Evolutionary conservation across 345 rosid genomes (phyloP).

Genomic region (Rhizophora apiculata): DNA sequence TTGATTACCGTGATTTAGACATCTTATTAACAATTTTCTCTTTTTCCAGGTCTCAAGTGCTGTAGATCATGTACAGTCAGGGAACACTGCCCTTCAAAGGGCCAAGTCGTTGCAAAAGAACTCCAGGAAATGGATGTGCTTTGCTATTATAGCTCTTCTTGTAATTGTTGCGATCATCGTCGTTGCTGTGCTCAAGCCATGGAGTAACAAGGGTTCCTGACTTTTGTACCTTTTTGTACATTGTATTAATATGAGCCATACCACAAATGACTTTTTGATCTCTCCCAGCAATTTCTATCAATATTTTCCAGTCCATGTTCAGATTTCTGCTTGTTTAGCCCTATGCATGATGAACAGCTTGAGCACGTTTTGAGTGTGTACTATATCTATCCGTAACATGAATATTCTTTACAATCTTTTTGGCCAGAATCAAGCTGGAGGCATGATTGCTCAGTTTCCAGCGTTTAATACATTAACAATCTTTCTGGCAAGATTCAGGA

Average conservation of each 20-base stretch:
- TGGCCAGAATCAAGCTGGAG: no score
- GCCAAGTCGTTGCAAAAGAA: conserved; percentile 73
- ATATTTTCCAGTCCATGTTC: conserved; percentile 6
- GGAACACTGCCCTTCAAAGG: conserved; percentile 63
- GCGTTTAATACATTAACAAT: no score
- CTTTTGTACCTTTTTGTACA: conserved; percentile 19
- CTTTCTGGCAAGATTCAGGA: no score
- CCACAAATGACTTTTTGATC: conserved; percentile 8
- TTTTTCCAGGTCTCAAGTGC: conserved; percentile 30
- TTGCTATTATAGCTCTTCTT: conserved; percentile 70
- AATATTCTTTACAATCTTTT: no score
- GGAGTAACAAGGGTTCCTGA: conserved; percentile 72
- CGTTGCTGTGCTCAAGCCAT: conserved; percentile 67
- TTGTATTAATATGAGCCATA: conserved; percentile 20
- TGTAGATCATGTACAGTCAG: conserved; percentile 86
- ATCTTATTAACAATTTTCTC: background rate
- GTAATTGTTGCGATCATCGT: conserved; percentile 61
- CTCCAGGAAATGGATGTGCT: conserved; percentile 65
- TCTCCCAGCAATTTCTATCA: conserved; percentile 12
- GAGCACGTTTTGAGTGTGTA: background rate
- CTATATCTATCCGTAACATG: no score
- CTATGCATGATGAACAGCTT: background rate
- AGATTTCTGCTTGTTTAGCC: background rate
- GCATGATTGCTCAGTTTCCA: no score
- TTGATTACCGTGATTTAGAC: background rate